Evolutionary conservation across 352 stramenopile species (phyloP), one percentile per base, ranked within the genome.

Genomic region (Halophytophthora polymorphica): DNA sequence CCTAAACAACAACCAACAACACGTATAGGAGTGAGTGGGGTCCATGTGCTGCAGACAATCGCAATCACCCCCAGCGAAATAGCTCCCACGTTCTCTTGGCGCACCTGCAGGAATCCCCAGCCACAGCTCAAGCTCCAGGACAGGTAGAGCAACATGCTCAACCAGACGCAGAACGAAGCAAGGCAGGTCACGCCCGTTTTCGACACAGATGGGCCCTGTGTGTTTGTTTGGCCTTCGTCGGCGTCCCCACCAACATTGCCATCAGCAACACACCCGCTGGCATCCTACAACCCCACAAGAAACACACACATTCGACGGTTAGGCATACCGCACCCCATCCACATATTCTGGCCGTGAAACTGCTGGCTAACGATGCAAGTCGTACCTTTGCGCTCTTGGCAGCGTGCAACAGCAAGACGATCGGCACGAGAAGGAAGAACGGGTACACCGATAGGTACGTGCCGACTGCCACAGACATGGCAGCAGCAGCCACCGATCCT

Each of bases 401-500:
- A 51, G 40, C 60, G 21, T 66, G 55, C 15, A 86, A 29, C 18
- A 86, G 55, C 42, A 90, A 47, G 21, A 64, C 55, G 38, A 88
- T 73, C 11, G 80, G 77, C 13, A 90, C 45, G 33, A 86, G 44
- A 12, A 93, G 49, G 23, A 88, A 63, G 11, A 71, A 56, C 7
- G 83, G 81, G 55, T 93, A 93, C n/a, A 93, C 58, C 10, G 74
- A 85, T 14, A 91, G 41, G 52, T 91, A 91, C 40, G 72, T 81
- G n/a, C 69, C 77, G 2, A 78, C 39, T 0, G 76, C 77, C n/a
- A 80, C 54, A 56, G 66, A 85, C 23, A 88, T 60, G 53, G 73
- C 77, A 4, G 70, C 73, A 0, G 59, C 53, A 6, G 47, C 52
- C 17, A 82, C 21, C n/a, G 64, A 64, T 17, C 73, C 77, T 86